Conservation (phyloP, 345 rosid species). For the Erucastrum elatum region DNA sequence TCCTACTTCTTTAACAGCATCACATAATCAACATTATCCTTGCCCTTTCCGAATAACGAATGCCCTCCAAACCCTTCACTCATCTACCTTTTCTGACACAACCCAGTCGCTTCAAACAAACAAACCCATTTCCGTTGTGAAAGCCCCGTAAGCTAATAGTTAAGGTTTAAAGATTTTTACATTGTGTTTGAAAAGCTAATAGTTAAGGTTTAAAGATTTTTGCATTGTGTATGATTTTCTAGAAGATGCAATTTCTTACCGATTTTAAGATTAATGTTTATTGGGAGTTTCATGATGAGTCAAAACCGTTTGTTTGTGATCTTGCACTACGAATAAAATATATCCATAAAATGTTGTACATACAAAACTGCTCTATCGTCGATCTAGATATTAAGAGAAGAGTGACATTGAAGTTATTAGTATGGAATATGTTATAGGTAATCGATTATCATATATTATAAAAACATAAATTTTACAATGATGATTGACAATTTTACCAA, state of each 20-base stretch:
- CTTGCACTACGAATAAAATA: background rate
- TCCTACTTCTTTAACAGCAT: background rate
- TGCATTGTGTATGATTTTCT: constrained; percentile 48
- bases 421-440: background rate
- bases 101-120: too few species aligned
- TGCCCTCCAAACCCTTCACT: background rate
- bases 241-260: constrained; percentile 22
- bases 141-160: background rate
- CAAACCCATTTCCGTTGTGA: constrained; percentile 20
- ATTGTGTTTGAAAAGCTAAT: background rate
- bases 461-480: background rate
- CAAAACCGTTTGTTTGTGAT: background rate
- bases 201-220: constrained; percentile 34
- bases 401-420: background rate
- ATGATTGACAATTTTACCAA: background rate
- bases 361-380: background rate
- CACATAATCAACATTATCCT: background rate
- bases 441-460: too few species aligned
- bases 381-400: background rate
- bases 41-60: constrained; percentile 38
- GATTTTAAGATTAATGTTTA: too few species aligned
- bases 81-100: too few species aligned
- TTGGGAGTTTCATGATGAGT: background rate
- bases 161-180: too few species aligned
- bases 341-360: too few species aligned